These are phyloP conservation scores for Whalleya microplaca DNA, from an alignment of 2,329 filamentous ascomycete species.

Conservation along the genomic window DNA sequence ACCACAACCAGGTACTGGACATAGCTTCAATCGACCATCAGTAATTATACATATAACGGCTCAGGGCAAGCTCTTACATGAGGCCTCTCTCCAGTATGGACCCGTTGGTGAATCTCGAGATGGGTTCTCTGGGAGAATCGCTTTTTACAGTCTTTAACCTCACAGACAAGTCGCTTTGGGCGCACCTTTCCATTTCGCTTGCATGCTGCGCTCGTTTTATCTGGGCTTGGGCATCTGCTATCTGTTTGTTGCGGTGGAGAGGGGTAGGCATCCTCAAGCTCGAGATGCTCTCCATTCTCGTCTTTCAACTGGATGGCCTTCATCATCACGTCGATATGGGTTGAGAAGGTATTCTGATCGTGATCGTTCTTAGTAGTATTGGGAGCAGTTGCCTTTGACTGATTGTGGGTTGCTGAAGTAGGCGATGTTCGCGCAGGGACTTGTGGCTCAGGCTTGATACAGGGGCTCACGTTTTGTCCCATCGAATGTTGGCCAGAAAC, in stretches of 20 bases:
- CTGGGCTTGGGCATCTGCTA: conserved; percentile 26
- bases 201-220: conserved; percentile 4
- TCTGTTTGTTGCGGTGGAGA: conserved; percentile 33
- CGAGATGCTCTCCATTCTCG: conserved; percentile 28
- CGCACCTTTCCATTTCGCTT: conserved; percentile 22
- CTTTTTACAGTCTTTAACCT: conserved; percentile 74
- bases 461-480: conserved; percentile 36
- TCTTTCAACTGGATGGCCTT: conserved; percentile 78
- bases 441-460: conserved; percentile 41
- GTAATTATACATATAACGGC: not conserved
- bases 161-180: conserved; percentile 73
- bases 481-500: conserved; percentile 23
- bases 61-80: conserved; percentile 63
- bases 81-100: conserved; percentile 88
- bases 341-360: conserved; percentile 69
- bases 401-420: conserved; percentile 14
- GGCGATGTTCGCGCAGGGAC: not conserved
- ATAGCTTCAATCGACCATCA: conserved; percentile 19
- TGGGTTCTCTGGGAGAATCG: conserved; percentile 92
- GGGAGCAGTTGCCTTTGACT: conserved; percentile 46
- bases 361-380: conserved; percentile 52
- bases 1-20: conserved; percentile 49
- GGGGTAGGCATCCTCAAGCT: conserved; percentile 38
- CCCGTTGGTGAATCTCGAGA: conserved; percentile 83
- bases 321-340: conserved; percentile 86